These are phyloP conservation scores for Cardamine resedifolia DNA, from an alignment of 345 rosid species.

Conservation along the genomic window DNA sequence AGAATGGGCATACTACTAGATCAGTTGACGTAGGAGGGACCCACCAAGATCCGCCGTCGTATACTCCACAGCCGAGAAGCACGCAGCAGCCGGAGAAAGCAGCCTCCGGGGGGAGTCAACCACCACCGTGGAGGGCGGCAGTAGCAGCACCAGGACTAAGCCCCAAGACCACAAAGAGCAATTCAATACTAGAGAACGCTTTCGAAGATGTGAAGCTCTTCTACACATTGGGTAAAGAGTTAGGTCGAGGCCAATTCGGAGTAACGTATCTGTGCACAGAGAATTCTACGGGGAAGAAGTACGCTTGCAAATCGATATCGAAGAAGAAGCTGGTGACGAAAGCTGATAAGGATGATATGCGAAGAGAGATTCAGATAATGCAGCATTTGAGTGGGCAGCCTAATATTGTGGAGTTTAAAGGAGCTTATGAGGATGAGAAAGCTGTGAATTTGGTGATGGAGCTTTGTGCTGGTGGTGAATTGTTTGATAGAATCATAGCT, in stretches of 20 bases:
- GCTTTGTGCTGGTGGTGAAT: conserved; percentile 41
- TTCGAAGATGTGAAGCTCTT: conserved; percentile 63
- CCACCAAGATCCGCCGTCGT: conserved; percentile 37
- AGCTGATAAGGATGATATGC: conserved; percentile 75
- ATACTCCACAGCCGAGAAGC: conserved; percentile 41
- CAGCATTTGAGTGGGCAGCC: conserved; percentile 97
- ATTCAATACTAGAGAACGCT: conserved; percentile 71
- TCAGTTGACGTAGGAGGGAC: conserved; percentile 37
- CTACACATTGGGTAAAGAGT: conserved; percentile 67
- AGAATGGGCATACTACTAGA: conserved; percentile 42
- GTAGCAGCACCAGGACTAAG: conserved; percentile 33
- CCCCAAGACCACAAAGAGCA: conserved; percentile 46
- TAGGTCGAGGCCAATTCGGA: conserved; percentile 95
- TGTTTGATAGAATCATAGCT: conserved; percentile 42
- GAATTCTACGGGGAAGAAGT: conserved; percentile 60
- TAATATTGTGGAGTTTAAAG: conserved; percentile 81
- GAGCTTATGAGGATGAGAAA: conserved; percentile 81
- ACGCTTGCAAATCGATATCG: conserved; percentile 86
- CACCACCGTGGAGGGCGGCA: conserved; percentile 42
- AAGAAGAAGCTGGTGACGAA: conserved; percentile 68
- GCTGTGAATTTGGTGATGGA: conserved; percentile 89
- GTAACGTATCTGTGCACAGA: conserved; percentile 77
- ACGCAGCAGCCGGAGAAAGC: conserved; percentile 38
- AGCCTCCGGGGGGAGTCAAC: conserved; percentile 28
- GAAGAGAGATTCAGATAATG: conserved; percentile 88